Percentiles rank a stretch among this genome's conserved stretches.
Evolutionary conservation across 2,329 filamentous ascomycete species (phyloP).

Genomic region (Xylariaceae sp.): DNA sequence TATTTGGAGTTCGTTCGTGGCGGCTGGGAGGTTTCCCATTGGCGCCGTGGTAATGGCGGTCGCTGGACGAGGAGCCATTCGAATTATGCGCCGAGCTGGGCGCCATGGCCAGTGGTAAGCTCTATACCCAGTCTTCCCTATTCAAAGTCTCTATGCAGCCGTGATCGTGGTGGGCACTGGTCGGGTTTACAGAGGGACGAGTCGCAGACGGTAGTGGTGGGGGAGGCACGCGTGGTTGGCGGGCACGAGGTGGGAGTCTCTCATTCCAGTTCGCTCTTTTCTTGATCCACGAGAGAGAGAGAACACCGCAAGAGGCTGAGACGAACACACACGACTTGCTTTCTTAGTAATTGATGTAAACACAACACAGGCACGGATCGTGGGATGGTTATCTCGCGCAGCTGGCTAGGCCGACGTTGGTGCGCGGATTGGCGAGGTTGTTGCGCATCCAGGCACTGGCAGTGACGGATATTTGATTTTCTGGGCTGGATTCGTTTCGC

Average conservation of each 20-base stretch:
- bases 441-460: no score
- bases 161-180: conserved; percentile 1
- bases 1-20: conserved; percentile 46
- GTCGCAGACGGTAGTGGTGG: background rate
- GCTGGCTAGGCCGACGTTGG: no score
- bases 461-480: no score
- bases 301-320: background rate
- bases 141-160: conserved; percentile 6
- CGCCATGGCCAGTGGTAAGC: conserved; percentile 30
- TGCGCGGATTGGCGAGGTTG: no score
- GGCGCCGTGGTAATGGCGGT: conserved; percentile 34
- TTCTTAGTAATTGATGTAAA: background rate
- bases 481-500: no score
- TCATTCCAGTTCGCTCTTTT: conserved; percentile 14
- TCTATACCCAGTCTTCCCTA: background rate
- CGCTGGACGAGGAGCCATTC: conserved; percentile 25
- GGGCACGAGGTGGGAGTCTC: conserved; percentile 10
- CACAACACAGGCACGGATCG: background rate
- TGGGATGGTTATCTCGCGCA: background rate
- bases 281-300: no score
- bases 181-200: background rate
- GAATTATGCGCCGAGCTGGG: conserved; percentile 26
- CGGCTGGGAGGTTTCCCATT: conserved; percentile 39
- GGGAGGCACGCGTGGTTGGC: conserved; percentile 8
- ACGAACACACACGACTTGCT: background rate